Evolutionary conservation across 169 alveolate species (phyloP).

Genomic region (Cyclospora cayetanensis): DNA sequence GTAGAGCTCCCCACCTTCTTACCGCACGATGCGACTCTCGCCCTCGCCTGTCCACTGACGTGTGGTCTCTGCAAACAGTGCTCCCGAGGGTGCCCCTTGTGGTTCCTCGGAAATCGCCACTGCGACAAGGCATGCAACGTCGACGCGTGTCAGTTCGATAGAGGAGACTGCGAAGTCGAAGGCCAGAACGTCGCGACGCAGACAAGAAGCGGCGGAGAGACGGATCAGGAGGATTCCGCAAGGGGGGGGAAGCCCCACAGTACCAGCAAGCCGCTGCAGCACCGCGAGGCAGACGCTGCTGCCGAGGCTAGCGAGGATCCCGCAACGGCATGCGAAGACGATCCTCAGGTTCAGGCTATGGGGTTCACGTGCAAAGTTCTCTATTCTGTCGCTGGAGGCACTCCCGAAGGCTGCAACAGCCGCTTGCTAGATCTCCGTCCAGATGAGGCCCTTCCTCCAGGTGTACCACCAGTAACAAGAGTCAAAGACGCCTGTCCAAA

Average conservation of each 20-base stretch:
- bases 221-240: not conserved
- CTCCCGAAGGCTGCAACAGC: constrained; percentile 74
- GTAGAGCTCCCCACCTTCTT: constrained; percentile 67
- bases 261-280: constrained; percentile 16
- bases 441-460: constrained; percentile 74
- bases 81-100: constrained; percentile 78
- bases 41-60: constrained; percentile 78
- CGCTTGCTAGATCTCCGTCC: constrained; percentile 70
- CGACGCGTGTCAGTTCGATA: constrained; percentile 78
- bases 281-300: not conserved
- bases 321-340: constrained; percentile 75
- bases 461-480: constrained; percentile 69
- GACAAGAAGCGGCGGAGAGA: not conserved
- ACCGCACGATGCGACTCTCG: constrained; percentile 76
- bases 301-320: constrained; percentile 35
- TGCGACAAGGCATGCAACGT: constrained; percentile 79
- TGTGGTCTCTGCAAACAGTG: constrained; percentile 80
- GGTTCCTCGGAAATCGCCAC: constrained; percentile 76
- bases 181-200: not conserved
- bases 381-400: constrained; percentile 52
- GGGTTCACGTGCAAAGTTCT: constrained; percentile 77
- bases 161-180: constrained; percentile 74
- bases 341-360: constrained; percentile 76
- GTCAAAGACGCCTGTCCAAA: constrained; percentile 78
- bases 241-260: not conserved